These are phyloP conservation scores for Phylloporus arenicola DNA, from an alignment of 768 basidiomycete genomes.

Conservation along the genomic window DNA sequence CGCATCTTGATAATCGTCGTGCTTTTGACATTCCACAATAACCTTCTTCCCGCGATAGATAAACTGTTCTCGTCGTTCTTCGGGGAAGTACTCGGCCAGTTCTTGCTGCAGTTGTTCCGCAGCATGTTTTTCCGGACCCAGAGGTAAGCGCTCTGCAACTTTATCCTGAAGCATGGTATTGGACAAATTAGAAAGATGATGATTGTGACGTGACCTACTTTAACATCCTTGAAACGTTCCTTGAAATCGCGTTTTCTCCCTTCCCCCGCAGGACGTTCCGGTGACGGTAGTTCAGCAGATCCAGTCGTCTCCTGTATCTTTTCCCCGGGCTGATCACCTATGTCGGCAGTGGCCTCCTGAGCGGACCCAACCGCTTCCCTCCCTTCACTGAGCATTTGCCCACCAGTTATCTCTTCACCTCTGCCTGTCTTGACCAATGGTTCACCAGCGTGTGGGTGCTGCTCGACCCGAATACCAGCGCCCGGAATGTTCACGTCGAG, in stretches of 20 bases:
- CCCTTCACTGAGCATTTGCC: slow-evolving; percentile 19
- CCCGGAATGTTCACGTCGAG: slow-evolving; percentile 44
- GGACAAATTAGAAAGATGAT: not conserved
- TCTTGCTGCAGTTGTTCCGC: slow-evolving; percentile 52
- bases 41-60: slow-evolving; percentile 93
- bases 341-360: slow-evolving; percentile 5
- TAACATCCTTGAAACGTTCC: slow-evolving; percentile 27
- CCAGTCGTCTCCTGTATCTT: slow-evolving; percentile 4
- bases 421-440: slow-evolving; percentile 29
- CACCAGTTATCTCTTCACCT: slow-evolving; percentile 30
- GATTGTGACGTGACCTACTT: slow-evolving; percentile 13
- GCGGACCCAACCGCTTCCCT: slow-evolving; percentile 10
- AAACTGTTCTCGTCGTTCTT: slow-evolving; percentile 87
- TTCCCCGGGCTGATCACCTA: slow-evolving; percentile 2
- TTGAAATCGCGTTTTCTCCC: slow-evolving; percentile 34
- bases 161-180: slow-evolving; percentile 30
- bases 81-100: slow-evolving; percentile 80
- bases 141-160: slow-evolving; percentile 54
- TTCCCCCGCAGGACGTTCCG: slow-evolving; percentile 23
- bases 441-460: slow-evolving; percentile 50
- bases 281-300: not conserved
- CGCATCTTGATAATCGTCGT: slow-evolving; percentile 82
- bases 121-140: slow-evolving; percentile 58
- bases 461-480: slow-evolving; percentile 37
- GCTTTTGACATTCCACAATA: slow-evolving; percentile 88